A percentile compares a stretch with the other conserved stretches of the same genome.
These are phyloP conservation scores for Lasiodiplodia sp. DNA, from an alignment of 2,329 filamentous ascomycete genomes.

Conservation along the genomic window DNA sequence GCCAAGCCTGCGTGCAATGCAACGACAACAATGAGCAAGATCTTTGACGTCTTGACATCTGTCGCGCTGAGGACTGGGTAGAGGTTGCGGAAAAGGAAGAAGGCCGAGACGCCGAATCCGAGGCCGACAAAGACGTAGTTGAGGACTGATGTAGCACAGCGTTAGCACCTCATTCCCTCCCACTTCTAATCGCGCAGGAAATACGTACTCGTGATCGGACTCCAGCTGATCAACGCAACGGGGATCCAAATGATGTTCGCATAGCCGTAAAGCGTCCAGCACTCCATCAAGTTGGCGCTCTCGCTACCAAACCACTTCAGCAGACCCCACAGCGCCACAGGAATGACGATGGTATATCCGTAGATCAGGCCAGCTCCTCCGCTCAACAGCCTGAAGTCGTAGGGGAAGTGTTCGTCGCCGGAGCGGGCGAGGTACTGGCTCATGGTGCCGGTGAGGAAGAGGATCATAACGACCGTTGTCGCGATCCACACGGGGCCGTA, in stretches of 20 bases:
- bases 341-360: conserved; percentile 86
- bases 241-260: conserved; percentile 97
- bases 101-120: conserved; percentile 47
- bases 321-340: conserved; percentile 83
- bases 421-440: conserved; percentile 82
- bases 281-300: conserved; percentile 90
- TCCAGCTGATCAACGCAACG: conserved; percentile 91
- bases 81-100: conserved; percentile 50
- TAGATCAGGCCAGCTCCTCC: conserved; percentile 91
- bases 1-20: conserved; percentile 87
- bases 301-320: conserved; percentile 96
- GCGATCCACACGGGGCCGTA: conserved; percentile 99
- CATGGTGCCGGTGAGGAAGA: conserved; percentile 95
- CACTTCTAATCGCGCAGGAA: conserved; percentile 34
- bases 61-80: conserved; percentile 88
- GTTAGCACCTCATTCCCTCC: not conserved
- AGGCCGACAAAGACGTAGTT: conserved; percentile 95
- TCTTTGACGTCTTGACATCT: conserved; percentile 89
- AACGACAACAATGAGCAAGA: conserved; percentile 83
- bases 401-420: conserved; percentile 76
- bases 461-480: conserved; percentile 92
- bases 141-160: conserved; percentile 59
- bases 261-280: conserved; percentile 95
- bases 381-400: conserved; percentile 89
- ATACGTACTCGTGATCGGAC: conserved; percentile 68